A percentile compares a stretch with the other conserved stretches of the same genome.
phyloP scores from a whole-genome alignment of 805 yeast genomes.

The Pichia gijzeniarum region DNA sequence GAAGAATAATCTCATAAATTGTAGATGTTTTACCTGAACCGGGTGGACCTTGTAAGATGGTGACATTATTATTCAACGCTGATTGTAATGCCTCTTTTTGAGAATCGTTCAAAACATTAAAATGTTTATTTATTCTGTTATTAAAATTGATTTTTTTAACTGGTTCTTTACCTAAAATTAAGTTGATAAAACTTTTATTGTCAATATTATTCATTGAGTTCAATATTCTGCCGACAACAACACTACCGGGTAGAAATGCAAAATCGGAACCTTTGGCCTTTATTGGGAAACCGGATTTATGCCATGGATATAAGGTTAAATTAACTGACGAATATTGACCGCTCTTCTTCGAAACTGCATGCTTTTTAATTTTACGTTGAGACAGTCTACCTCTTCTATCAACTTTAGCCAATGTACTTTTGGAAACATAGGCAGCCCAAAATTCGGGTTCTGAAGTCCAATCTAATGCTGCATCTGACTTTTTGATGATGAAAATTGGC shows the following conservation, averaged over 20 bases:
- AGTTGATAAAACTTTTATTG: constrained; percentile 42
- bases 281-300: constrained; percentile 28
- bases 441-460: constrained; percentile 30
- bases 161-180: constrained; percentile 26
- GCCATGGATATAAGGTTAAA: constrained; percentile 54
- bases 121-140: constrained; percentile 44
- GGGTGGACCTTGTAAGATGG: constrained; percentile 71
- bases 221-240: constrained; percentile 56
- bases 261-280: constrained; percentile 25
- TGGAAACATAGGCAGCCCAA: constrained; percentile 51
- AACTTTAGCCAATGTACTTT: constrained; percentile 29
- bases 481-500: constrained; percentile 44
- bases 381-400: constrained; percentile 25
- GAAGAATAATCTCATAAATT: constrained; percentile 71
- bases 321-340: constrained; percentile 31
- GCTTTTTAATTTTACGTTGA: constrained; percentile 6
- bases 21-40: constrained; percentile 85
- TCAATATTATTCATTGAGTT: constrained; percentile 58
- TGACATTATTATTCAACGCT: constrained; percentile 52
- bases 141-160: constrained; percentile 41
- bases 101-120: constrained; percentile 56
- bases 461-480: constrained; percentile 35
- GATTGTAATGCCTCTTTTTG: constrained; percentile 70
- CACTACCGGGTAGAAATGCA: constrained; percentile 52
- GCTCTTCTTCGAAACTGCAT: constrained; percentile 10